These are phyloP conservation scores for Phytophthora pseudosyringae DNA, from an alignment of 352 stramenopile genomes.

Conservation along the genomic window DNA sequence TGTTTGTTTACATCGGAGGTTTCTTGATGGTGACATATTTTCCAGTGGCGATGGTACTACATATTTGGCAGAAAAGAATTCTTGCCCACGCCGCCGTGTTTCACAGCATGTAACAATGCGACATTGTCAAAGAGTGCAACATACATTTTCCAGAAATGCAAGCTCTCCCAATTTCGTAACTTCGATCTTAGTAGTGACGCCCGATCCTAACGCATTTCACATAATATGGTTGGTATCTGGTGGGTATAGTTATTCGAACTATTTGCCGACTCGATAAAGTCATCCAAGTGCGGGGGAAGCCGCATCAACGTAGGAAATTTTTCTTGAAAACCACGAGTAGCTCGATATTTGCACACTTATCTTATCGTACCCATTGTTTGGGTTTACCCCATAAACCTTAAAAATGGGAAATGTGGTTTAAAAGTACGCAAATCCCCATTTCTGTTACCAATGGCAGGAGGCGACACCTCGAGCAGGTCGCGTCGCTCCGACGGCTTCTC, in stretches of 20 bases:
- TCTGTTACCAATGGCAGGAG: conserved; percentile 16
- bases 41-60: not conserved
- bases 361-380: too few relatives aligned
- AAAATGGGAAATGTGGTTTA: not conserved
- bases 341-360: too few relatives aligned
- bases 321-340: too few relatives aligned
- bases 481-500: conserved; percentile 46
- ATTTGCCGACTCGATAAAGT: conserved; percentile 2
- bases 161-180: not conserved
- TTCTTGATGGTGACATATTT: not conserved
- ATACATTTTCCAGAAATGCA: not conserved
- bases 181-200: conserved; percentile 3
- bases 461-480: conserved; percentile 4
- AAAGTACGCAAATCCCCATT: not conserved
- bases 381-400: too few relatives aligned
- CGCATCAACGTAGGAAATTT: too few relatives aligned
- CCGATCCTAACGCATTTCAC: conserved; percentile 7
- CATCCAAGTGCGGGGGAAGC: conserved; percentile 2
- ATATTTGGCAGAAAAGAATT: not conserved
- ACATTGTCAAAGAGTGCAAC: not conserved
- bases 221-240: not conserved
- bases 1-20: not conserved
- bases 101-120: not conserved
- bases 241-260: not conserved
- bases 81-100: not conserved